Evolutionary conservation across 2,329 filamentous ascomycete genomes (phyloP).

Genomic region (Moelleriella libera): DNA sequence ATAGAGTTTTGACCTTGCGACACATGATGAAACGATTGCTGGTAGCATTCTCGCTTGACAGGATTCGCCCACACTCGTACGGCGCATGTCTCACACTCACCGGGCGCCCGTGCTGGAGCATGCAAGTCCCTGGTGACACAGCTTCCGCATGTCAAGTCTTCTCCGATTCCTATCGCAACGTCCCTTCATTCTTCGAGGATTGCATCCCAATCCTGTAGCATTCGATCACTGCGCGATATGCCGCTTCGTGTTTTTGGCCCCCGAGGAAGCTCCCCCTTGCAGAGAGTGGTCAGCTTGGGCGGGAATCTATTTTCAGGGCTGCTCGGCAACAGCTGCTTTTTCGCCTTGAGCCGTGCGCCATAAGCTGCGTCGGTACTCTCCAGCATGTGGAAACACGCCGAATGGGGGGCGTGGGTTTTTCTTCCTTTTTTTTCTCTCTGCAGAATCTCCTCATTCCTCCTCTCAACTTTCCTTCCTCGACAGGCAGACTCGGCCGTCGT

Average conservation of each 20-base stretch:
- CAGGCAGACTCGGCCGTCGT: too few relatives aligned
- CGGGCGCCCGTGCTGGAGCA: too few relatives aligned
- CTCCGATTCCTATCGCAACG: neutral
- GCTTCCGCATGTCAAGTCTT: conserved; percentile 1
- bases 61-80: neutral
- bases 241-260: neutral
- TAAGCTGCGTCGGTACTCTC: too few relatives aligned
- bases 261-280: neutral
- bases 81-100: too few relatives aligned
- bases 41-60: neutral
- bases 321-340: too few relatives aligned
- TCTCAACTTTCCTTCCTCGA: too few relatives aligned
- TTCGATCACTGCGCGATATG: neutral
- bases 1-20: neutral
- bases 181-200: neutral
- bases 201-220: neutral
- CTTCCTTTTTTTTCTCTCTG: too few relatives aligned
- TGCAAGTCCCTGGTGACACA: neutral
- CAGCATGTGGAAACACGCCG: too few relatives aligned
- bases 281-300: neutral
- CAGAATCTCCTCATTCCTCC: too few relatives aligned
- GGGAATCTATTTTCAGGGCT: too few relatives aligned
- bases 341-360: too few relatives aligned
- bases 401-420: too few relatives aligned
- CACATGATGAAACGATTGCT: neutral